Base-by-base conservation (phyloP, 148 eudicot genomes). In the Diospyros kaki region DNA sequence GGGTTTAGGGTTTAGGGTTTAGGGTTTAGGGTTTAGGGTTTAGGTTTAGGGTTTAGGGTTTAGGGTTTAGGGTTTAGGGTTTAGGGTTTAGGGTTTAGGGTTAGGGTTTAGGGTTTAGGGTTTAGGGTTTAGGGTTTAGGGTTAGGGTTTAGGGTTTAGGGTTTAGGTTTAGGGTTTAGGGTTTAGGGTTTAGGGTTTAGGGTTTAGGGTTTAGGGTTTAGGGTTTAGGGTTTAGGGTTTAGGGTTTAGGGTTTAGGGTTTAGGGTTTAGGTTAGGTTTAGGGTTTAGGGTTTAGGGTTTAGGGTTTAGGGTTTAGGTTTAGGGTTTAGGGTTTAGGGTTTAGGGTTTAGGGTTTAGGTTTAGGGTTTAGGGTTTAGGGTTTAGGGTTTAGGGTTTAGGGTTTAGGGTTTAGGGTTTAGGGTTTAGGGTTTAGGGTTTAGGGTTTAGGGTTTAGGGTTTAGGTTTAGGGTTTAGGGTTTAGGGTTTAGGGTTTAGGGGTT, bases 61-160 rank as follows among this genome's bases (percentile, higher is more conserved):
- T 69, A 69, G 73, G 73, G 73, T 69, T 69, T 69, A 45, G 56
- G 73, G 73, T 45, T 69, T 69, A 58, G 61, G 61, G 61, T 58
- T 58, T 58, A 58, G 61, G 61, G 61, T 58, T 58, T 58, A 58
- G 61, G 61, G 61, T 58, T 58, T 58, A 58, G 61, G 61, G 61
- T 58, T 58, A 7, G n/a, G 61, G 61, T 9, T 58, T 58, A 7
- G n/a, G 61, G 61, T 58, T 58, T 58, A 58, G 61, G 61, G 61
- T 58, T 58, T 7, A 14, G 61, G 61, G 11, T 58, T 58, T 7
- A 14, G 61, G 61, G 11, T 58, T 58, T 7, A 14, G 61, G 61
- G 11, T 58, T 58, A 58, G 61, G 61, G 61, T 58, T 58, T 58
- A 58, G 61, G 61, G 61, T 58, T 58, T 58, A 58, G 61, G 61